phyloP scores from a whole-genome alignment of 164 flowering plant species.

The Piper longum region DNA sequence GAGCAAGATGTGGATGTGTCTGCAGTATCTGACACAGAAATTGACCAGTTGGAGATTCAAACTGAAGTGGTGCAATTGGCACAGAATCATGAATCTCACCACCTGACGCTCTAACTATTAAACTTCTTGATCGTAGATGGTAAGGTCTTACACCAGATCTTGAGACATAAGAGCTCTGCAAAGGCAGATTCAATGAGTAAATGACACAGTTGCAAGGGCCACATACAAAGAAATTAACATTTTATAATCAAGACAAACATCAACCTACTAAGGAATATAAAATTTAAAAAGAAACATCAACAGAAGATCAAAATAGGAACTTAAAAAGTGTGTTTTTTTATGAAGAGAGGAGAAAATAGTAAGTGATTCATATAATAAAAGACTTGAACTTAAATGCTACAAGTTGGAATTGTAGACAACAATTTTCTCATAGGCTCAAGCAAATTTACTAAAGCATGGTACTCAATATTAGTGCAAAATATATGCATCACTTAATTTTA shows the following conservation, averaged over 20 bases:
- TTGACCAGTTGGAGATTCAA: constrained; percentile 83
- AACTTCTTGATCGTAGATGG: constrained; percentile 26
- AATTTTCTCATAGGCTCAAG: too few relatives aligned
- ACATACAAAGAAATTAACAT: not conserved
- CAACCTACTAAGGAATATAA: not conserved
- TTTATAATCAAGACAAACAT: not conserved
- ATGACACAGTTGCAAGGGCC: not conserved
- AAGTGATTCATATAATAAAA: not conserved
- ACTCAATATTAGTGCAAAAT: too few relatives aligned
- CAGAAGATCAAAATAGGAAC: not conserved
- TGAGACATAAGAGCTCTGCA: constrained; percentile 26
- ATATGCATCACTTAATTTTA: too few relatives aligned
- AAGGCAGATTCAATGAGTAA: constrained; percentile 8
- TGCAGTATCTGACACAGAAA: constrained; percentile 63
- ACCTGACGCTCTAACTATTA: constrained; percentile 42
- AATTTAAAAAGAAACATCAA: not conserved
- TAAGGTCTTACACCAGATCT: constrained; percentile 23
- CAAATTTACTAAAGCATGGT: too few relatives aligned
- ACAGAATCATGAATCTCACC: constrained; percentile 26
- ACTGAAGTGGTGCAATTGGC: constrained; percentile 57
- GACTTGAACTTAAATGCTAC: not conserved
- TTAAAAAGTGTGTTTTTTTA: not conserved
- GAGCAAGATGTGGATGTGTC: constrained; percentile 77
- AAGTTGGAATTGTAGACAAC: too few relatives aligned
- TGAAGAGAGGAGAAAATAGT: not conserved